Percentiles rank a stretch among this genome's conserved stretches.
Evolutionary conservation across 331 rosid genomes (phyloP).

Genomic region (Phaseolus coccineus): DNA sequence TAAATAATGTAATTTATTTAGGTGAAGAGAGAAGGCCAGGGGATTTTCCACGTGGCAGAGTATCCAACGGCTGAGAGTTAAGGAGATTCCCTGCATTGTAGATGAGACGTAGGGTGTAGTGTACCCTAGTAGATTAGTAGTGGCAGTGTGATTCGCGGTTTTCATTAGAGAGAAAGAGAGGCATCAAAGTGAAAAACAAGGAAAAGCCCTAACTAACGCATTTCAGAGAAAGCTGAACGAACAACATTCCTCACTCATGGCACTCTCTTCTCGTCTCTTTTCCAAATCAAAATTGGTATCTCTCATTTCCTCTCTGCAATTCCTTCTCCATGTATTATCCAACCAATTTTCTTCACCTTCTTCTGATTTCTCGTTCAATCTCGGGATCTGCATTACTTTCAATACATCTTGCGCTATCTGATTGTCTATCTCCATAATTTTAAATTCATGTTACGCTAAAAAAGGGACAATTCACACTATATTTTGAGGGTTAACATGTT

Average conservation of each 20-base stretch:
- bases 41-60: too few species aligned
- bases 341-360: neutral
- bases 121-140: neutral
- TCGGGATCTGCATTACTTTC: conserved; percentile 35
- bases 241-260: conserved; percentile 65
- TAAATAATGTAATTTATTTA: too few species aligned
- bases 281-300: conserved; percentile 80
- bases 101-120: conserved; percentile 3
- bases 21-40: too few species aligned
- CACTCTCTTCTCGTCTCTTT: conserved; percentile 77
- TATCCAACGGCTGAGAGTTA: conserved; percentile 40
- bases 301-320: conserved; percentile 44
- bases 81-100: neutral
- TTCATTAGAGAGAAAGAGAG: conserved; percentile 13
- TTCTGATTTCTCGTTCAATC: neutral
- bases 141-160: neutral
- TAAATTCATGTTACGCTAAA: neutral
- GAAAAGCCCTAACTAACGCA: conserved; percentile 47
- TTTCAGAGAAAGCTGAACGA: conserved; percentile 17
- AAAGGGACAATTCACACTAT: neutral
- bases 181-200: conserved; percentile 7
- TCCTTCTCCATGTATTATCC: conserved; percentile 9
- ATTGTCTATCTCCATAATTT: neutral
- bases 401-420: neutral
- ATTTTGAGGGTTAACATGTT: neutral